Evolutionary conservation across 1,284 basidiomycete genomes (phyloP), one percentile per base, ranked within the genome.

Genomic region (Macrocybe sp.): DNA sequence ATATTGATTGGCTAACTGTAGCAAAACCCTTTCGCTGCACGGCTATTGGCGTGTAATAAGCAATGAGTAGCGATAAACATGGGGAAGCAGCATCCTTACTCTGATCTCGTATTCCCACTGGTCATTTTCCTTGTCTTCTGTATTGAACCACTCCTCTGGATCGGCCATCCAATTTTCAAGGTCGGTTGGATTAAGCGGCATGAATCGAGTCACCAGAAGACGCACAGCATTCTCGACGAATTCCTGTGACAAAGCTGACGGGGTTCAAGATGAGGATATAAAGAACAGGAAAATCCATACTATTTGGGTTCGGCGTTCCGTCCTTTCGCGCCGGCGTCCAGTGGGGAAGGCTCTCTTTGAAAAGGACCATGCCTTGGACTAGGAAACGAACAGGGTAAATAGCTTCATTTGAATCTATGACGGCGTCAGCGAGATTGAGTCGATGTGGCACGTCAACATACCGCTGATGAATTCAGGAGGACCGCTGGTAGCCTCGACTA

Each of bases 61-160:
- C 30, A 50, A 34, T 35, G 8, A 43, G 8, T 31, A n/a, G 37
- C 46, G 32, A 43, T 46, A 34, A 45, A 41, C 41, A 33, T 12
- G 29, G 3, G 9, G 28, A 34, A 31, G 47, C 42, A 5, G 8
- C 6, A 22, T 8, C 65, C 84, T 46, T 57, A 93, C 92, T 48
- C 92, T 75, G 50, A 94, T 81, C 58, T 92, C 89, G 58, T 79
- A 95, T 51, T 91, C 84, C 92, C 92, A 96, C 51, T 85, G 79
- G 30, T 92, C 90, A 51, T 85, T 87, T 55, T 92, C 92, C 53
- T 85, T 87, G 52, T 89, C 87, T 65, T 94, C 90, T 2, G 79
- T 63, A 50, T 91, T 86, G 4, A 92, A 78, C 90, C 92, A 96
- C 59, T 93, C 89, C 67, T 96, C 92, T 0, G 92, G 90, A 64